These are phyloP conservation scores for Pyrenophora teres DNA, from an alignment of 2,329 filamentous ascomycete genomes.

Conservation along the genomic window DNA sequence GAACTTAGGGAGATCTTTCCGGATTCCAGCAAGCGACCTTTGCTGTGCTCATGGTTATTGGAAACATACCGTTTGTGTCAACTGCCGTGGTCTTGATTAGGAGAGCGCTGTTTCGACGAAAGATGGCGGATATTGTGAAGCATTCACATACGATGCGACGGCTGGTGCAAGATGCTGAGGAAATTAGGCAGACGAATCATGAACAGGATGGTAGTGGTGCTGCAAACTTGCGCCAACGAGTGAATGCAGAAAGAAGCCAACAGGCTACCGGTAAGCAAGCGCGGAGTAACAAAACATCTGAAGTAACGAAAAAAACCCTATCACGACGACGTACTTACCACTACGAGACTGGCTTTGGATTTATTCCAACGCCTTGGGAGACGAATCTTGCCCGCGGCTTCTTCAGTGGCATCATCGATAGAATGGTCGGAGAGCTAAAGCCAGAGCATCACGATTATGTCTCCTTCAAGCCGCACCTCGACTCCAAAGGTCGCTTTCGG, in stretches of 20 bases:
- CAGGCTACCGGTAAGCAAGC: not conserved
- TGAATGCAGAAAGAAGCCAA: not conserved
- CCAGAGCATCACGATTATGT: constrained; percentile 37
- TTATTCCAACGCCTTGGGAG: constrained; percentile 41
- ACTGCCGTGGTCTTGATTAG: constrained; percentile 36
- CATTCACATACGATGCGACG: constrained; percentile 31
- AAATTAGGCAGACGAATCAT: constrained; percentile 14
- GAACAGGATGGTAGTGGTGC: constrained; percentile 8
- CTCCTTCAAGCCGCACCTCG: constrained; percentile 39
- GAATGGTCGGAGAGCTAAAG: constrained; percentile 25
- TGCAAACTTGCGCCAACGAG: constrained; percentile 10
- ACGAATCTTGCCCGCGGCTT: constrained; percentile 28
- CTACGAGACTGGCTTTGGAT: constrained; percentile 34
- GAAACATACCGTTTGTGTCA: constrained; percentile 39
- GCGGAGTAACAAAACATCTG: constrained; percentile 1
- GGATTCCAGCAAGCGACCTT: constrained; percentile 37
- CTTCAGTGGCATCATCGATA: constrained; percentile 26
- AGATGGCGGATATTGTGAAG: constrained; percentile 35
- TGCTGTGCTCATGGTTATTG: constrained; percentile 33
- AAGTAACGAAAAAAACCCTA: constrained; percentile 16
- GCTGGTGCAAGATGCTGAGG: constrained; percentile 32
- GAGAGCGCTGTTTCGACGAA: constrained; percentile 32
- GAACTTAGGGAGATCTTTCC: constrained; percentile 11
- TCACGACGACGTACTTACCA: constrained; percentile 28
- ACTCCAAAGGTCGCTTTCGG: constrained; percentile 38